Evolutionary conservation across 116 monocot species (phyloP), one percentile per base, ranked within the genome.

Genomic region (Dioscorea cayenensis): DNA sequence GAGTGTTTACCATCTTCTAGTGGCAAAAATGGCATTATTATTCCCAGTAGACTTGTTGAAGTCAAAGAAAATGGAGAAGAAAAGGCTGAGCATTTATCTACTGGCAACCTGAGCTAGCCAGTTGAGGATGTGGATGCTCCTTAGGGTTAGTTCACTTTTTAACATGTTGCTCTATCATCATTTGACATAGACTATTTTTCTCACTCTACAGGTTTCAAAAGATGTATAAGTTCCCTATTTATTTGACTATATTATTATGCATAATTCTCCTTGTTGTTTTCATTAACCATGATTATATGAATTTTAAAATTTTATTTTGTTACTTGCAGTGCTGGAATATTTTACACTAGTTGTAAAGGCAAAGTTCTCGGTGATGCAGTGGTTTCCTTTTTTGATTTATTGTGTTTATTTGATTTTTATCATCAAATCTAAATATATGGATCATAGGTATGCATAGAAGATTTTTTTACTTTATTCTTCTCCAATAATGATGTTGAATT

Each of bases 71-170:
- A 80, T 83, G 72, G 37, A 78, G 75, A 84, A 77, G 79, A 78
- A 78, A 77, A 66, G 65, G 64, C 9, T 65, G 74, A 29, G 16
- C 19, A 18, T 36, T 48, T 61, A 55, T 71, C 70, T 80, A 52
- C 60, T 73, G 50, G 51, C 29, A 72, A 76, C 10, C 48, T 75
- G 8, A 68, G 64, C 51, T 92, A 80, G 87, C 71, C 71, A 66
- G 21, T 68, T 78, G 86, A 90, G 68, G 92, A 96, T 81, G 65
- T 77, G 71, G 92, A 90, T 79, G 85, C 92, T 77, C 90, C 96
- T 66, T 82, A 77, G 25, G 82, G 96, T 96, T 73, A 70, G 80
- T 72, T 49, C 70, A 67, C 48, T 25, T 14, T 38, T 55, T 32
- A 43, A 63, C 71, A 63, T 63, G 14, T 48, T 76, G n/a, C 4